A percentile compares a stretch with the other conserved stretches of the same genome.
Evolutionary conservation across 2,329 filamentous ascomycete genomes (phyloP).

Genomic region (Huntiella omanensis): DNA sequence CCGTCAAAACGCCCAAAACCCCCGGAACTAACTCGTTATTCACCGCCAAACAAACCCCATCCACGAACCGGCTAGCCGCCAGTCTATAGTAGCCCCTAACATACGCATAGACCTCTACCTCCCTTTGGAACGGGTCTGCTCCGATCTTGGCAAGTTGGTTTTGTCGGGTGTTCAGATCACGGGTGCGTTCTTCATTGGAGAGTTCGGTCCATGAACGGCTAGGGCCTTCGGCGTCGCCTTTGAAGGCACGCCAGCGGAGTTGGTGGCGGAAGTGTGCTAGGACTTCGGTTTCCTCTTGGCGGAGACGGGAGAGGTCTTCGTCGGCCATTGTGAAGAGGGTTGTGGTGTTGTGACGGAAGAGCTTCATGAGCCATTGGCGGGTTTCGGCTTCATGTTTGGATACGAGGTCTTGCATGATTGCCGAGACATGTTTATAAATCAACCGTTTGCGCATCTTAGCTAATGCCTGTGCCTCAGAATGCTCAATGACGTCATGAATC

Average conservation of each 20-base stretch:
- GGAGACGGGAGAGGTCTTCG: slow-evolving; percentile 27
- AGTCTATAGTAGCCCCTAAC: slow-evolving; percentile 52
- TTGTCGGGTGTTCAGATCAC: slow-evolving; percentile 25
- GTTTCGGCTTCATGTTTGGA: slow-evolving; percentile 21
- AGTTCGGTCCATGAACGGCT: slow-evolving; percentile 24
- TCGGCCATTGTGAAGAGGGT: slow-evolving; percentile 40
- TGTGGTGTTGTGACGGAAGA: slow-evolving; percentile 33
- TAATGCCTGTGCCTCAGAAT: slow-evolving; percentile 29
- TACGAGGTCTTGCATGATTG: slow-evolving; percentile 27
- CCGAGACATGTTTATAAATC: slow-evolving; percentile 29
- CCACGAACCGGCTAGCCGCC: slow-evolving; percentile 44
- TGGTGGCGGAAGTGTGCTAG: slow-evolving; percentile 30
- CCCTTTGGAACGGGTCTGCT: slow-evolving; percentile 36
- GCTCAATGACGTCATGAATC: slow-evolving; percentile 20
- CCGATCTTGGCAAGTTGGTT: slow-evolving; percentile 29
- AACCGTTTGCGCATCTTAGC: slow-evolving; percentile 26
- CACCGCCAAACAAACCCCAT: slow-evolving; percentile 30
- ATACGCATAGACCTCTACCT: slow-evolving; percentile 43
- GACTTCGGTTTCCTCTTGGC: slow-evolving; percentile 25
- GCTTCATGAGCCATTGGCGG: slow-evolving; percentile 21
- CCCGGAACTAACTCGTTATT: slow-evolving; percentile 30
- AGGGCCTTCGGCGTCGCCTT: slow-evolving; percentile 13
- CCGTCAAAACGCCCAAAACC: slow-evolving; percentile 17
- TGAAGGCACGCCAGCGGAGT: slow-evolving; percentile 27
- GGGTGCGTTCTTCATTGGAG: slow-evolving; percentile 27